phyloP scores from a whole-genome alignment of 140 eudicot species.

The Bidens hawaiensis region DNA sequence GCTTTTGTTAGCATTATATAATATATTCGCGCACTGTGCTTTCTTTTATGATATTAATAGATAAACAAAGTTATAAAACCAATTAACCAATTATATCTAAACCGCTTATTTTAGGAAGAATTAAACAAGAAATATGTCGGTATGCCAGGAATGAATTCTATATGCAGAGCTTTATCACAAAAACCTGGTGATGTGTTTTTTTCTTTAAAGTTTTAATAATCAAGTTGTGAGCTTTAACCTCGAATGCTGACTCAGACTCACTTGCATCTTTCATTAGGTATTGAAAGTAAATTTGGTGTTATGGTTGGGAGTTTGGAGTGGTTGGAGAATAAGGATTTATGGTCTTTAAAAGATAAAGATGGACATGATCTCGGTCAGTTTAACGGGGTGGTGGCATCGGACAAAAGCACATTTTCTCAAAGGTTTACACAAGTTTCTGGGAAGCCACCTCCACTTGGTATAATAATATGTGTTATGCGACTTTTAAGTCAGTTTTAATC shows the following conservation, averaged over 20 bases:
- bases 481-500: constrained; percentile 1
- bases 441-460: constrained; percentile 84
- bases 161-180: constrained; percentile 13
- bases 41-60: neutral
- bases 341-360: constrained; percentile 64
- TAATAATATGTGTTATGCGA: neutral
- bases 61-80: constrained; percentile 4
- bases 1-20: constrained; percentile 4
- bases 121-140: constrained; percentile 2
- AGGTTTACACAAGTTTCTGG: constrained; percentile 62
- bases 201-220: neutral
- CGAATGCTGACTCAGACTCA: constrained; percentile 5
- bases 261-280: constrained; percentile 42
- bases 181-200: constrained; percentile 55
- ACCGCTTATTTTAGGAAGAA: constrained; percentile 55
- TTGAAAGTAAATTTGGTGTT: constrained; percentile 68
- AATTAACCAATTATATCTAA: neutral
- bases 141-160: too few species aligned
- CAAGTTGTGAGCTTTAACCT: neutral
- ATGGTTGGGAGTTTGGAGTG: constrained; percentile 80
- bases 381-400: constrained; percentile 84
- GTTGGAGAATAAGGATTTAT: constrained; percentile 54
- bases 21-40: neutral
- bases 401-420: constrained; percentile 60
- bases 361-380: constrained; percentile 74